Evolutionary conservation across 2,329 filamentous ascomycete genomes (phyloP), one percentile per base, ranked within the genome.

Genomic region (Apiospora marii): DNA sequence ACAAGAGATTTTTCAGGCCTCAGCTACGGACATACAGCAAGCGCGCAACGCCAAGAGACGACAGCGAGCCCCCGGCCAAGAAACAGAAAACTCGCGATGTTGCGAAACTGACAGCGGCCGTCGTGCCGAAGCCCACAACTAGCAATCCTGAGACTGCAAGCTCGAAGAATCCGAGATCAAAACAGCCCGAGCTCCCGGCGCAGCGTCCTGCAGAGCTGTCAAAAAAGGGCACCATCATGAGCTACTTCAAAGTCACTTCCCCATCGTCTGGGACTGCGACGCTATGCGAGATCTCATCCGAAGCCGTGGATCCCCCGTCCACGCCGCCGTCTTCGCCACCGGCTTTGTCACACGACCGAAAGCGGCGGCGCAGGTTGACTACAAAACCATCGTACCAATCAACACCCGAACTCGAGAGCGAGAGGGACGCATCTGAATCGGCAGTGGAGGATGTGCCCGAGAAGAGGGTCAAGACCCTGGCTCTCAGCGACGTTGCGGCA

Each of bases 11-110:
- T 16, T 49, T 4, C 22, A 81, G 80, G 73, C 76, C 80, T 51
- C 79, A 79, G 1, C 72, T 83, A 37, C 82, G 82, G 72, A 84
- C 83, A 4, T 84, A 84, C 46, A 78, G 83, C 69, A 82, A 81
- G 67, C 81, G 81, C 30, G 71, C 78, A 44, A 70, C 68, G 8
- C 76, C 77, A n/a, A 72, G 67, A 4, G 77, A 76, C n/a, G 71
- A 75, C 10, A n/a, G 71, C 43, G 77, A 79, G 48, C 78, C 77
- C 3, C 24, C 68, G 1, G 19, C 72, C 16, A 81, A 81, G 73
- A 79, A 75, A 69, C 77, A 73, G 53, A 72, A 71, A 19, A 48
- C 69, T 10, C 22, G 58, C 49, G 43, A 51, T 19, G 34, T 53
- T 14, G 34, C 61, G 1, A 61, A n/a, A n/a, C 64, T 61, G 27